Base-by-base conservation (phyloP, 192 early-diverging fungal species). In the Coemansia sp. region DNA sequence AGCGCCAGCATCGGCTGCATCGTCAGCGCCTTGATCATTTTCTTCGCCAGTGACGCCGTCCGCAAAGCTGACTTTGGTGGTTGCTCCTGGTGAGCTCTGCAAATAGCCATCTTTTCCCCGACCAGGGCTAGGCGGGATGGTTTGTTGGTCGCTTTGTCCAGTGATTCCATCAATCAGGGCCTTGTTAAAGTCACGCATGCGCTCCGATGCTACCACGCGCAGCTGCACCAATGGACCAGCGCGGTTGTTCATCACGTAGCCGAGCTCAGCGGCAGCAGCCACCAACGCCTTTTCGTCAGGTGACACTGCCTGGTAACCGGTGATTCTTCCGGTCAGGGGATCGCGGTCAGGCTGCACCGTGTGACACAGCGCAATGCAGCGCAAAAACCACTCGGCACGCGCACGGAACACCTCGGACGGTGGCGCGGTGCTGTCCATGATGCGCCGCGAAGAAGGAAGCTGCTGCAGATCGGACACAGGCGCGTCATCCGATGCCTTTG, bases 201-300 rank as follows among this genome's bases (percentile, higher is more conserved):
- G 69, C 67, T 82, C 74, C 0, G 79, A 71, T 3, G 74, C 71
- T 16, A 82, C 79, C 36, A 85, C 73, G 7, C 75, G 70, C 59
- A 85, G 66, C 64, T 82, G 79, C 14, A 85, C 77, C 36, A 77
- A 38, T 3, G 79, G 79, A 16, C 84, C 81, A 1, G 78, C 82
- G 30, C 87, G 81, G 61, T 89, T 87, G 29, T 80, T 74, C 67
- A 91, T 84, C 4, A 89, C 82, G 54, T 84, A 93, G 20, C 87
- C 87, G n/a, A 94, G 66, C 61, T 92, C 87, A 14, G 86, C 85
- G 5, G 92, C 93, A 16, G 90, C 92, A 0, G 85, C 87, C 2
- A 92, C 90, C 49, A 94, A 72, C 12, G 93, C 93, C 69, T 89
- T 87, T 74, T 94, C 93, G 65, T 94, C 93, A 12, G 93, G 92